Evolutionary conservation across 805 yeast genomes (phyloP).

Genomic region (Hanseniaspora valbyensis): DNA sequence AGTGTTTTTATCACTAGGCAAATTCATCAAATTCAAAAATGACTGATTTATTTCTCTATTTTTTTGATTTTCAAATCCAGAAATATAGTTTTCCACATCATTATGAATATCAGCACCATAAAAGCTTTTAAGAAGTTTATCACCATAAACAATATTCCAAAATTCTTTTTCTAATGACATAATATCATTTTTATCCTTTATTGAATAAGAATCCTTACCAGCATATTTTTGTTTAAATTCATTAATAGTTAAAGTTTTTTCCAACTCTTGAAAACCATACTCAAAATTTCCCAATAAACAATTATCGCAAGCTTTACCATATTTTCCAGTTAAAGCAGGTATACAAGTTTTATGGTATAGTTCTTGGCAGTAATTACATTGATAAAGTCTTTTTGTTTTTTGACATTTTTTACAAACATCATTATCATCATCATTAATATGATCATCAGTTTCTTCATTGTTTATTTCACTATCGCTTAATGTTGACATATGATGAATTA

Average conservation of each 20-base stretch:
- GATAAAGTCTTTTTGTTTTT: conserved; percentile 1
- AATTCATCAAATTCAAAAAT: conserved; percentile 63
- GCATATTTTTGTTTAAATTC: conserved; percentile 51
- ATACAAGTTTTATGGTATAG: conserved; percentile 13
- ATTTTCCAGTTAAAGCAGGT: not conserved
- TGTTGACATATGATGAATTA: not conserved
- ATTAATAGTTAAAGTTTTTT: conserved; percentile 41
- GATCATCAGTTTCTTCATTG: not conserved
- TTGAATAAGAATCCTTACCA: conserved; percentile 36
- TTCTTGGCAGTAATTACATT: conserved; percentile 11
- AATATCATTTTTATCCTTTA: conserved; percentile 30
- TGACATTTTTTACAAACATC: not conserved
- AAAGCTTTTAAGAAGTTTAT: conserved; percentile 47
- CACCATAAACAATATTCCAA: conserved; percentile 46
- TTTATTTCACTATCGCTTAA: not conserved
- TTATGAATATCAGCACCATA: conserved; percentile 83
- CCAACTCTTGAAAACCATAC: conserved; percentile 72
- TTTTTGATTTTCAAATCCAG: conserved; percentile 43
- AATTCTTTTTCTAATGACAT: conserved; percentile 49
- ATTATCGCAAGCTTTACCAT: conserved; percentile 66
- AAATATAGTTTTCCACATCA: conserved; percentile 24
- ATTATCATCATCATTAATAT: not conserved
- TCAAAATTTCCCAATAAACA: conserved; percentile 82
- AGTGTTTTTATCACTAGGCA: conserved; percentile 63
- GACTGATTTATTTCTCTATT: conserved; percentile 36